A percentile compares a stretch with the other conserved stretches of the same genome.
Evolutionary conservation across 176 grass and related monocot genomes (phyloP).

Genomic region (Puya raimondii): DNA sequence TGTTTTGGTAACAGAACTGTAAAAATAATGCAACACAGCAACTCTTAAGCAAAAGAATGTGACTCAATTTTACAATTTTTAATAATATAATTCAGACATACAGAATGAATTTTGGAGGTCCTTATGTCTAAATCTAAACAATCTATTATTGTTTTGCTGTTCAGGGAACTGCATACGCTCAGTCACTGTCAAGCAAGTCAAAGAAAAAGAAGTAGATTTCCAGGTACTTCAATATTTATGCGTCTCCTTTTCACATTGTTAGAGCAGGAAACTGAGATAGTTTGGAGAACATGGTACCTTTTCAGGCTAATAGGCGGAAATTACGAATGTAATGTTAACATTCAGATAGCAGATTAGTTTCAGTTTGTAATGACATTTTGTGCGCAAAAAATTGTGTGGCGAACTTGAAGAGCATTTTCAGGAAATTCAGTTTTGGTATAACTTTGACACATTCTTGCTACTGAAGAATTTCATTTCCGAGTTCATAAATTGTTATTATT

Average conservation of each 20-base stretch:
- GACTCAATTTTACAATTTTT: too few species aligned
- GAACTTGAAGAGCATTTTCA: not conserved
- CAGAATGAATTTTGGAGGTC: too few species aligned
- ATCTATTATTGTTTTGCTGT: not conserved
- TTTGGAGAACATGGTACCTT: not conserved
- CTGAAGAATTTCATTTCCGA: not conserved
- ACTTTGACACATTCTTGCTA: not conserved
- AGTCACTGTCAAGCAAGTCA: constrained; percentile 16
- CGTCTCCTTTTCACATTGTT: not conserved
- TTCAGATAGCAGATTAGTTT: not conserved
- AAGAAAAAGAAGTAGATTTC: constrained; percentile 25
- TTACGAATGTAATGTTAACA: not conserved
- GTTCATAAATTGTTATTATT: not conserved
- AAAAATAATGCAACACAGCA: too few species aligned
- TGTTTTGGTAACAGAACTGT: too few species aligned
- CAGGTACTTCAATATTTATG: not conserved
- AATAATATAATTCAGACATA: too few species aligned
- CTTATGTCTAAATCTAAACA: too few species aligned
- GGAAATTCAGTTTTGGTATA: not conserved
- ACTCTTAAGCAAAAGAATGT: too few species aligned
- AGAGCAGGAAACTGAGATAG: not conserved
- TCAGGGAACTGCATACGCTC: constrained; percentile 24
- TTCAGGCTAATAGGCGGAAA: not conserved
- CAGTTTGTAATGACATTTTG: not conserved
- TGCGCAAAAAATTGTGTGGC: not conserved